These are phyloP conservation scores for Myrica gale DNA, from an alignment of 306 rosid genomes.

Conservation along the genomic window DNA sequence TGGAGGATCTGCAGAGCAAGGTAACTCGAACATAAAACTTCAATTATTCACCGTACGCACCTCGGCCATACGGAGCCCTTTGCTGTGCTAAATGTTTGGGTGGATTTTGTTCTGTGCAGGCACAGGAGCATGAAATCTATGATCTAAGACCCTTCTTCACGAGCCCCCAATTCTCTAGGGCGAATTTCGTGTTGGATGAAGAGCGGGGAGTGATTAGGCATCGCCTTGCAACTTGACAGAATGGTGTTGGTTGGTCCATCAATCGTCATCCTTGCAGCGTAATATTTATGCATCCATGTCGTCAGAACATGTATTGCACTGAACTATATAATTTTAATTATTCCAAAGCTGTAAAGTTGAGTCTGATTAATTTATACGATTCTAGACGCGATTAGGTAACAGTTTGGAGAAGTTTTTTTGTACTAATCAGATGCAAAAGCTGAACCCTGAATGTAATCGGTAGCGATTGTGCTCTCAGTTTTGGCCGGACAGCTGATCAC, in stretches of 20 bases:
- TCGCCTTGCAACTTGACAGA: conserved; percentile 38
- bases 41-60: background rate
- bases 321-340: background rate
- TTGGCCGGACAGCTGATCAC: too few relatives aligned
- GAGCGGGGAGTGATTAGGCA: conserved; percentile 64
- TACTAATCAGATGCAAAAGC: too few relatives aligned
- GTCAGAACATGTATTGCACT: background rate
- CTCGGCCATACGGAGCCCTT: conserved; percentile 5
- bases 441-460: too few relatives aligned
- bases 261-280: background rate
- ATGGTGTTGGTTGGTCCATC: background rate
- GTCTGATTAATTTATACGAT: too few relatives aligned
- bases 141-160: conserved; percentile 83
- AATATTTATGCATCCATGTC: background rate
- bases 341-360: background rate
- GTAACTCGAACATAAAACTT: conserved; percentile 30
- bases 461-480: too few relatives aligned
- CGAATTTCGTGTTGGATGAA: conserved; percentile 67
- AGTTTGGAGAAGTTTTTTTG: too few relatives aligned
- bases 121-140: conserved; percentile 81
- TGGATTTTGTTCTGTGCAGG: conserved; percentile 53
- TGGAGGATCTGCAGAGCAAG: conserved; percentile 69
- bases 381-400: too few relatives aligned
- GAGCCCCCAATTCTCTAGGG: conserved; percentile 59
- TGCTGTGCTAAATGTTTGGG: conserved; percentile 10